Conservation (phyloP, 768 basidiomycete species). For the Xanthoconium stramineum region DNA sequence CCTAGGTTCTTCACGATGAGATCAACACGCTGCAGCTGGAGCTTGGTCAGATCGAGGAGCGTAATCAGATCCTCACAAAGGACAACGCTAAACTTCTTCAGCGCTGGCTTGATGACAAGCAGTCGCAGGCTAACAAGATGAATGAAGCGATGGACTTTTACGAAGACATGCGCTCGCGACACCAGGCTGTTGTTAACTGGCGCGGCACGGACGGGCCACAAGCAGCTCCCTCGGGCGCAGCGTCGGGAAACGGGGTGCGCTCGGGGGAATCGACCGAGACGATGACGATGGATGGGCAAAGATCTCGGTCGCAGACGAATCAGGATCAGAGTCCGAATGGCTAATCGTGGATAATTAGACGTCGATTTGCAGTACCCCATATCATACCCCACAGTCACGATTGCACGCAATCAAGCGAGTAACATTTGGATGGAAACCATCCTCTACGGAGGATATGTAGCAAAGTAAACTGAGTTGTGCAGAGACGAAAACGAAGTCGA, state of each 20-base stretch:
- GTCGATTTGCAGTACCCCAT: conserved; percentile 15
- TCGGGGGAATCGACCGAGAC: conserved; percentile 35
- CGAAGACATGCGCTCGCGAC: conserved; percentile 78
- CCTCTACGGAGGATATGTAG: conserved; percentile 32
- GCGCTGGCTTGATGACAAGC: conserved; percentile 96
- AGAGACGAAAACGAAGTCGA: conserved; percentile 16
- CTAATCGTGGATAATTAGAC: conserved; percentile 58
- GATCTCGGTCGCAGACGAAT: conserved; percentile 64
- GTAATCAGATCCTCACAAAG: conserved; percentile 79
- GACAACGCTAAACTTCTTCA: conserved; percentile 96
- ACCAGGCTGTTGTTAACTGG: conserved; percentile 60
- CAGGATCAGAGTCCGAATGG: conserved; percentile 92
- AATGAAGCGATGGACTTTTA: conserved; percentile 91
- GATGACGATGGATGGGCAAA: conserved; percentile 65
- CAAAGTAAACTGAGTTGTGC: conserved; percentile 18
- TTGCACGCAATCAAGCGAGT: conserved; percentile 14
- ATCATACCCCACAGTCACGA: conserved; percentile 19
- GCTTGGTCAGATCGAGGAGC: conserved; percentile 82
- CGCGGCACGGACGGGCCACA: conserved; percentile 38
- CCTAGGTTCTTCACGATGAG: conserved; percentile 90
- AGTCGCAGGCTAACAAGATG: conserved; percentile 89
- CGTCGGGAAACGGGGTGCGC: conserved; percentile 43
- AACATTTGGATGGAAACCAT: conserved; percentile 28
- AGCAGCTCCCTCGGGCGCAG: conserved; percentile 36
- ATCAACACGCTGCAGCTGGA: conserved; percentile 90